These are phyloP conservation scores for Ceriops zippeliana DNA, from an alignment of 345 rosid genomes.

Conservation along the genomic window DNA sequence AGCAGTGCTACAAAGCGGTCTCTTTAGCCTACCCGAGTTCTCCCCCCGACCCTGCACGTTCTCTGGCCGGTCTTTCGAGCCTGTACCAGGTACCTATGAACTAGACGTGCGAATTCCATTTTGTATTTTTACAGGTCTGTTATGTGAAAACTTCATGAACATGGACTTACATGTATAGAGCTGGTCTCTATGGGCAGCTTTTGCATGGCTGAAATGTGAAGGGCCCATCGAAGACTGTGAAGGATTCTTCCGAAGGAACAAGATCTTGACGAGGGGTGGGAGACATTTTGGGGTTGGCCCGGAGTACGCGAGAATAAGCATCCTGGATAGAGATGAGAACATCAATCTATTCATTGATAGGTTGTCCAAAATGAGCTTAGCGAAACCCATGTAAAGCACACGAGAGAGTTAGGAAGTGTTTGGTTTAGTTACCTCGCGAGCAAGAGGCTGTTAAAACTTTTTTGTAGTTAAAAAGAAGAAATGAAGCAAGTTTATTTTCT, in stretches of 20 bases:
- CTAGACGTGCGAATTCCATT: neutral
- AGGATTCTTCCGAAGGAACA: conserved; percentile 36
- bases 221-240: conserved; percentile 61
- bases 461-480: too few species aligned
- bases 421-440: too few species aligned
- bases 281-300: conserved; percentile 8
- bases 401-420: neutral
- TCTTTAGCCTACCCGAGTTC: conserved; percentile 61
- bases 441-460: too few species aligned
- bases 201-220: conserved; percentile 87
- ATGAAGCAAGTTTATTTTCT: too few species aligned
- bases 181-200: conserved; percentile 42
- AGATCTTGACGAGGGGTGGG: neutral
- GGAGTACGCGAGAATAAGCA: conserved; percentile 5
- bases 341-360: neutral
- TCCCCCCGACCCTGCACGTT: conserved; percentile 54
- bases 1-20: conserved; percentile 50
- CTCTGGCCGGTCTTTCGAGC: conserved; percentile 35
- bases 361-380: neutral
- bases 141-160: neutral
- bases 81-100: conserved; percentile 60
- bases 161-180: neutral
- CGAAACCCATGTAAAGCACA: neutral
- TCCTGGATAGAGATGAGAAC: conserved; percentile 11
- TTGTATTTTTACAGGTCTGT: neutral